Evolutionary conservation across 1,139 yeast species (phyloP).

Genomic region (Suhomyces taliae): DNA sequence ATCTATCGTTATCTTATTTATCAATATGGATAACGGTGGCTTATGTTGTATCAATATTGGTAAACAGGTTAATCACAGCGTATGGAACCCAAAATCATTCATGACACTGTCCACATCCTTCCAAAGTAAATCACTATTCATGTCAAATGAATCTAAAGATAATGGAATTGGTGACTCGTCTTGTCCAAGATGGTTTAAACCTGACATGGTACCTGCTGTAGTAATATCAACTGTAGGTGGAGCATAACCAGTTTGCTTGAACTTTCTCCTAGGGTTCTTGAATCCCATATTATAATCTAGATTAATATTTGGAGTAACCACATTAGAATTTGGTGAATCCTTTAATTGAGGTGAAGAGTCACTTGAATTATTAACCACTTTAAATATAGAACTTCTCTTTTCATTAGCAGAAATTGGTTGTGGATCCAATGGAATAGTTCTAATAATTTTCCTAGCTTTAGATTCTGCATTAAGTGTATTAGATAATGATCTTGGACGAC

Average conservation of each 20-base stretch:
- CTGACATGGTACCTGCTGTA: background rate
- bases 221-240: background rate
- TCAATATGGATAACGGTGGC: too few relatives aligned
- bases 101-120: constrained; percentile 87
- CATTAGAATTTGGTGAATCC: constrained; percentile 6
- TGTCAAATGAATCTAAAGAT: constrained; percentile 32
- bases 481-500: constrained; percentile 50
- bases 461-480: constrained; percentile 61
- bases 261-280: constrained; percentile 17
- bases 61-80: constrained; percentile 15
- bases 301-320: background rate
- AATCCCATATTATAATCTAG: background rate
- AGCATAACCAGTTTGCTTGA: constrained; percentile 6
- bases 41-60: too few relatives aligned
- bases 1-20: too few relatives aligned
- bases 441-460: constrained; percentile 69
- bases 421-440: constrained; percentile 80
- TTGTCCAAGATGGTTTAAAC: background rate
- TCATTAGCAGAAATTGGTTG: constrained; percentile 57
- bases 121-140: constrained; percentile 70
- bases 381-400: constrained; percentile 42
- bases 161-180: constrained; percentile 30
- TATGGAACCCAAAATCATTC: constrained; percentile 92
- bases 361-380: constrained; percentile 35
- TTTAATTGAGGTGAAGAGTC: constrained; percentile 28